Base-by-base conservation (phyloP, 1,284 basidiomycete genomes). In the Malassezia brasiliensis region DNA sequence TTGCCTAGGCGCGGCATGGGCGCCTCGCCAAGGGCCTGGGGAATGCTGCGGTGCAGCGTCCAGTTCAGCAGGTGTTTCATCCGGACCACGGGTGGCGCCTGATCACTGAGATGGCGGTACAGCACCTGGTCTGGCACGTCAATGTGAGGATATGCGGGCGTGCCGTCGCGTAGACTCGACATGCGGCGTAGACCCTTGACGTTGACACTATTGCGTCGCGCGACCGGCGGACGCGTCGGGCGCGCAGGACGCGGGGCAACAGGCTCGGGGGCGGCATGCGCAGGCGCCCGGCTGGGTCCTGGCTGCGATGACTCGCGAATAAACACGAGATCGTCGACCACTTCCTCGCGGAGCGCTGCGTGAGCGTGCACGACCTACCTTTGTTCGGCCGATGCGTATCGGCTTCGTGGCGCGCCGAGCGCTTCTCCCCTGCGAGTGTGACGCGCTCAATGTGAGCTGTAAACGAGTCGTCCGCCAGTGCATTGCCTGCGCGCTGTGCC, bases 61-160 rank as follows among this genome's bases (percentile, higher is more conserved):
- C 68, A 70, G 36, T 55, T 54, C 0, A 63, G 50, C 39, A 70
- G 53, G 37, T 67, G 64, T 37, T 64, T 68, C 63, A 70, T 67
- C 30, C 68, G 62, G 1, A 66, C 62, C 1, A 68, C 66, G 11
- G 66, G 66, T 2, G 66, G 65, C 2, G 64, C 52, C 42, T 67
- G 59, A 30, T 65, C 65, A 46, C 59, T 63, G 51, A 60, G 64
- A 34, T 70, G 68, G 36, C 66, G 59, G 47, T 66, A 70, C 3
- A 70, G 58, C 45, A 61, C 62, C 46, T 66, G 55, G 39, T 70
- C 68, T 7, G 68, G 68, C 5, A 70, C 65, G 40, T 64, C 59
- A 12, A 62, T 62, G 47, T 70, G 68, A 3, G 68, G 68, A 46
- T 70, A 67, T 14, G 68, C 68, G 9, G 59, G 55, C 36, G 63